Percentiles rank a stretch among this genome's conserved stretches.
phyloP scores from a whole-genome alignment of 1,284 basidiomycete species.

The Xerocomus cyaneibrunnescens region DNA sequence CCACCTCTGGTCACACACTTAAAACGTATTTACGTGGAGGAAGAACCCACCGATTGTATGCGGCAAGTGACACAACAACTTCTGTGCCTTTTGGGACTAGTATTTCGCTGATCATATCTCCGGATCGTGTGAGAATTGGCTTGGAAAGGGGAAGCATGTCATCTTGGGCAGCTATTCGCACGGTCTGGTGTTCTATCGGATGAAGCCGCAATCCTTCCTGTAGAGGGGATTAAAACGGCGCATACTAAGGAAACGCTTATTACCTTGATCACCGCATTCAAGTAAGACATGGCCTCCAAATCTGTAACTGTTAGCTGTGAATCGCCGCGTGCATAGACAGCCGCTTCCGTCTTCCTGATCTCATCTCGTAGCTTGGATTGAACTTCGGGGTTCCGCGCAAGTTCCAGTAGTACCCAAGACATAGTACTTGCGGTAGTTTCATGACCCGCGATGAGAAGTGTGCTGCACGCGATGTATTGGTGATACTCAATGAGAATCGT shows the following conservation, averaged over 20 bases:
- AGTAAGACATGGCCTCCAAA: conserved; percentile 52
- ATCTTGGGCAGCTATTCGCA: conserved; percentile 40
- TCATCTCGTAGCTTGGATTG: conserved; percentile 44
- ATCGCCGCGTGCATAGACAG: conserved; percentile 38
- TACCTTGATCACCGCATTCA: conserved; percentile 53
- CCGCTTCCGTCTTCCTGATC: conserved; percentile 35
- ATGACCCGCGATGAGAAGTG: conserved; percentile 46
- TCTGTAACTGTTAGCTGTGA: conserved; percentile 43
- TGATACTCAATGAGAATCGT: neutral
- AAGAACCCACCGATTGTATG: conserved; percentile 38
- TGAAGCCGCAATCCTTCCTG: conserved; percentile 34
- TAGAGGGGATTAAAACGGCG: neutral
- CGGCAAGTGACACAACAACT: conserved; percentile 35
- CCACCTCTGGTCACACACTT: neutral
- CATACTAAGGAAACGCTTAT: fast-evolving
- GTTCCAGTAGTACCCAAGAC: conserved; percentile 43
- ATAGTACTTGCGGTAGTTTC: conserved; percentile 49
- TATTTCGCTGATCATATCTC: conserved; percentile 38
- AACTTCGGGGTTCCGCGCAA: conserved; percentile 38
- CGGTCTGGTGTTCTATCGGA: conserved; percentile 18
- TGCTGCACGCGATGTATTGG: conserved; percentile 10
- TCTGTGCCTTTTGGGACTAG: conserved; percentile 37
- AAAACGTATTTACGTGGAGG: neutral
- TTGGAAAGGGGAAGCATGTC: conserved; percentile 47
- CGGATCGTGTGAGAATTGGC: conserved; percentile 39